Conservation (phyloP, 2,329 filamentous ascomycete genomes). For the Fusarium chuoi region DNA sequence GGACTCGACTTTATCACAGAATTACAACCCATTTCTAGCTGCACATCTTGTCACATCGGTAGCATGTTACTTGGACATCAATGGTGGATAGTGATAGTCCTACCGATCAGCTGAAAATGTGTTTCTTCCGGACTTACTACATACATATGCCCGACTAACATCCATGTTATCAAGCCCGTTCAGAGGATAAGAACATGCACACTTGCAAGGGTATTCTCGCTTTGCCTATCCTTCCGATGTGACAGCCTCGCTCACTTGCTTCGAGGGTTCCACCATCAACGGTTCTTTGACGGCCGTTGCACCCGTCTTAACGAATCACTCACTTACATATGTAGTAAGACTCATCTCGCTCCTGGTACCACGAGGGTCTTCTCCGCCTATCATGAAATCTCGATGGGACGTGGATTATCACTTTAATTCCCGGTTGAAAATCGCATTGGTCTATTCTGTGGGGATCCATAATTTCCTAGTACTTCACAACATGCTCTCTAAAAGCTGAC, state of each 20-base stretch:
- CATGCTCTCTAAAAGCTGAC: neutral
- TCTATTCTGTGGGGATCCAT: neutral
- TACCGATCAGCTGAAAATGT: neutral
- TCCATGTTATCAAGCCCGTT: neutral
- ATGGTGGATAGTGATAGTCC: neutral
- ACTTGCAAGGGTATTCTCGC: constrained; percentile 17
- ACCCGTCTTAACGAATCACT: constrained; percentile 10
- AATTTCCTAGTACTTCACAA: neutral
- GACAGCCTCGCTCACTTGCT: constrained; percentile 12
- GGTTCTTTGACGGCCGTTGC: constrained; percentile 11
- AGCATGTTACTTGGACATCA: neutral
- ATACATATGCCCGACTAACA: neutral
- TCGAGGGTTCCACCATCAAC: constrained; percentile 9
- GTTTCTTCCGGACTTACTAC: neutral
- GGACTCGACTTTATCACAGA: neutral
- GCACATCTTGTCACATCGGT: constrained; percentile 3
- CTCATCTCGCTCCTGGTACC: constrained; percentile 18
- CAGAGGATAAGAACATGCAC: constrained; percentile 4
- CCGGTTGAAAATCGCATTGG: neutral
- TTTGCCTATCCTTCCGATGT: constrained; percentile 9
- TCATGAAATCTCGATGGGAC: constrained; percentile 14
- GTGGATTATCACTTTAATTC: constrained; percentile 24
- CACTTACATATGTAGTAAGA: neutral
- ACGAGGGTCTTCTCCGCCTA: constrained; percentile 22
- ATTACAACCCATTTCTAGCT: neutral